Conservation (phyloP, 1,284 basidiomycete genomes). For the Boletus smithii region DNA sequence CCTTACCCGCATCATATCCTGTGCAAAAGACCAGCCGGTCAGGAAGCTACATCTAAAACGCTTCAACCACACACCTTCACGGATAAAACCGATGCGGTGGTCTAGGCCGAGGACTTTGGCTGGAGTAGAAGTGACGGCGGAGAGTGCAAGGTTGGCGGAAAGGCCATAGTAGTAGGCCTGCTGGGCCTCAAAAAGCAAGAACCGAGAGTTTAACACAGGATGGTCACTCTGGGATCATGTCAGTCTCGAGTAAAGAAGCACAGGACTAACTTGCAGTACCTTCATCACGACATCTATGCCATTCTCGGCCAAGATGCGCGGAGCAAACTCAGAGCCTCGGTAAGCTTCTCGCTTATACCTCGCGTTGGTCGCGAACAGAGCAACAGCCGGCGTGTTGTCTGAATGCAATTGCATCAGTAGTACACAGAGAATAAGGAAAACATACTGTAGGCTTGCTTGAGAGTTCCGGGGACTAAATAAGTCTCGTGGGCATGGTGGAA, state of each 20-base stretch:
- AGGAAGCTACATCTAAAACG: slow-evolving; percentile 20
- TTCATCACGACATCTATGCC: slow-evolving; percentile 78
- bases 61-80: slow-evolving; percentile 42
- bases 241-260: neutral
- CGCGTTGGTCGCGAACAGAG: slow-evolving; percentile 66
- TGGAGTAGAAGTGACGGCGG: slow-evolving; percentile 76
- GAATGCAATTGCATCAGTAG: neutral
- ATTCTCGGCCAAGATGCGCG: slow-evolving; percentile 73
- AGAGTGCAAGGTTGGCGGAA: slow-evolving; percentile 56
- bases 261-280: slow-evolving; percentile 35
- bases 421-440: neutral
- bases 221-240: slow-evolving; percentile 58
- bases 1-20: slow-evolving; percentile 49
- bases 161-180: slow-evolving; percentile 82
- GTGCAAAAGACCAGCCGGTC: slow-evolving; percentile 1
- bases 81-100: slow-evolving; percentile 78
- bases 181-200: slow-evolving; percentile 81
- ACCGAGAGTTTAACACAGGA: slow-evolving; percentile 73
- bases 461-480: slow-evolving; percentile 70
- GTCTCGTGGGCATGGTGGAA: slow-evolving; percentile 84
- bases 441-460: slow-evolving; percentile 69
- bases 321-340: slow-evolving; percentile 82
- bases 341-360: slow-evolving; percentile 87
- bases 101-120: slow-evolving; percentile 75
- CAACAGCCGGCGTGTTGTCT: slow-evolving; percentile 63